A percentile compares a stretch with the other conserved stretches of the same genome.
Conservation (phyloP, 2,329 filamentous ascomycete genomes). For the Penicillium glabrum region DNA sequence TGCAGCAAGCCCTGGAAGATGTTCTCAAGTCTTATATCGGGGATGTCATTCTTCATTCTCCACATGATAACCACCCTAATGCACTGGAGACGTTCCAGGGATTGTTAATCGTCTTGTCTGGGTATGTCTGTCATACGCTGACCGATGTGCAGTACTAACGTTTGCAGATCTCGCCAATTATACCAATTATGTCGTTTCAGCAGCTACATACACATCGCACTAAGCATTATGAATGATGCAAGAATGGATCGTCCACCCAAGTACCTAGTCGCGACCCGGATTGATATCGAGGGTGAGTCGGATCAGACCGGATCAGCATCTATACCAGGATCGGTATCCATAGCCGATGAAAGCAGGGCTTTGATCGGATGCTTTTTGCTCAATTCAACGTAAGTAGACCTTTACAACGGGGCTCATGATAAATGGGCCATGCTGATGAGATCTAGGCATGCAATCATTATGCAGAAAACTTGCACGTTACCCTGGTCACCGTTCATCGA, state of each 20-base stretch:
- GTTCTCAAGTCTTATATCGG: conserved; percentile 6
- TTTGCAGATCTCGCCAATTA: conserved; percentile 8
- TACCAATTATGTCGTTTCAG: conserved; percentile 7
- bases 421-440: too few species aligned
- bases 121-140: conserved; percentile 2
- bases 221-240: conserved; percentile 5
- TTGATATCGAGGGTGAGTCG: conserved; percentile 1
- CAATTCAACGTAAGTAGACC: conserved; percentile 3
- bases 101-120: conserved; percentile 8
- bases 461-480: conserved; percentile 5
- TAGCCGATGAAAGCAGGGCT: conserved; percentile 6
- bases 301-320: not conserved
- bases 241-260: conserved; percentile 10
- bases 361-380: conserved; percentile 10
- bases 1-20: conserved; percentile 9
- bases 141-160: not conserved
- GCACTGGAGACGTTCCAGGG: conserved; percentile 9
- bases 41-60: not conserved
- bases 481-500: conserved; percentile 13
- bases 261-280: conserved; percentile 2
- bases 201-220: conserved; percentile 7
- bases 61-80: not conserved
- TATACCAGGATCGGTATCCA: not conserved
- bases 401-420: not conserved
- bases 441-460: conserved; percentile 1